A percentile compares a stretch with the other conserved stretches of the same genome.
These are phyloP conservation scores for Colletotrichum chrysophilum DNA, from an alignment of 2,329 filamentous ascomycete genomes.

Conservation along the genomic window DNA sequence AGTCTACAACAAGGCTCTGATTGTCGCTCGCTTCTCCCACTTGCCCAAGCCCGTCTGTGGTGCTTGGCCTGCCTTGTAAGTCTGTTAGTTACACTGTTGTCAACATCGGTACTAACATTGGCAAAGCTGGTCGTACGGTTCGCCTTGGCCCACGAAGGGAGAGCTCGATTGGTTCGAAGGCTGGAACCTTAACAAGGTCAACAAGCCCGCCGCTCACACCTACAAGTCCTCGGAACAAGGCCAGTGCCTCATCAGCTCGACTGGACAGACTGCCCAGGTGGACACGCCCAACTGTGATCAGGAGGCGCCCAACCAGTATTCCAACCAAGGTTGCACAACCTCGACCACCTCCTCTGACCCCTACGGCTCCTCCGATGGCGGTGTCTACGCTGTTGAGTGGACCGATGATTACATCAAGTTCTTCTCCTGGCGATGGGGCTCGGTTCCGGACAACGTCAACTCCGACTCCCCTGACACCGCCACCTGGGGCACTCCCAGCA, in stretches of 20 bases:
- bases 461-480: conserved; percentile 61
- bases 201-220: conserved; percentile 67
- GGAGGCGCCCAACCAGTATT: conserved; percentile 33
- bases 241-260: conserved; percentile 35
- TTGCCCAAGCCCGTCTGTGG: conserved; percentile 72
- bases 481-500: conserved; percentile 68
- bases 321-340: conserved; percentile 45
- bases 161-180: conserved; percentile 74
- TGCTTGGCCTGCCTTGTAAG: conserved; percentile 73
- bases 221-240: conserved; percentile 35
- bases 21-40: conserved; percentile 73
- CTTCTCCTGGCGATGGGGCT: conserved; percentile 39
- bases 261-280: conserved; percentile 34
- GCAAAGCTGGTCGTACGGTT: conserved; percentile 52
- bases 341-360: conserved; percentile 40
- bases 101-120: neutral
- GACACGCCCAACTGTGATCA: conserved; percentile 46
- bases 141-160: conserved; percentile 64
- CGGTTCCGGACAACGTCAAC: conserved; percentile 38
- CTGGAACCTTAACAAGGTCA: conserved; percentile 58
- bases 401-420: conserved; percentile 44
- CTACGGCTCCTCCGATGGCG: conserved; percentile 41
- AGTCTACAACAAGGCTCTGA: conserved; percentile 68
- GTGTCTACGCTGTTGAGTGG: conserved; percentile 51
- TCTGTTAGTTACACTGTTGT: neutral